Evolutionary conservation across 1,284 basidiomycete species (phyloP), one percentile per base, ranked within the genome.

Genomic region (Ustilago tritici): DNA sequence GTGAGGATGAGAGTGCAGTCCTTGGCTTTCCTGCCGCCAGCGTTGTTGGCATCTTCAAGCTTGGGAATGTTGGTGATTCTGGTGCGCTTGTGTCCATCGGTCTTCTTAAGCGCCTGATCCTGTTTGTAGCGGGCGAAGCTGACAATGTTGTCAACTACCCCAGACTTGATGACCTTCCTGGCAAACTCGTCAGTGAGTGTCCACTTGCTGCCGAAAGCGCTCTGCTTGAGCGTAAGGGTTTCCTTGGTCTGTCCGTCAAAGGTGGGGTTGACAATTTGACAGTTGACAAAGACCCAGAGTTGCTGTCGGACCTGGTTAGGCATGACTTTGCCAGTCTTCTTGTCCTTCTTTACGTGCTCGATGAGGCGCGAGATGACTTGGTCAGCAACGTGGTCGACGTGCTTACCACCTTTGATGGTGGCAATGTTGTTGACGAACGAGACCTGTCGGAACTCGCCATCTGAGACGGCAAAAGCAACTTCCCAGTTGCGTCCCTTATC

Each of bases 231-330:
- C 2, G 95, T 99, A 79, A 99, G 88, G 9, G 92, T 94, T 87
- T 99, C 97, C 88, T 99, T 99, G 55, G 97, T 99, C 88, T 99
- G 97, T 88, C 95, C 95, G 89, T 99, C 96, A 87, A 99, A 99
- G 1, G 95, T 94, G 10, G 97, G 96, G 86, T 99, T 99, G 88
- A 98, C 95, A 76, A 99, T 93, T 75, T 98, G 89, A 28, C 94
- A 92, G 84, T 99, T 99, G 86, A 99, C 93, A 85, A 99, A 99
- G 70, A 99, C 90, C 95, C 95, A 97, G 91, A 99, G 95, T 85
- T 99, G 95, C 85, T 93, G 95, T 89, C 94, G 96, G 88, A 99
- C 92, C 87, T 98, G 95, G 69, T 92, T 91, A 12, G 94, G 90
- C 87, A 98, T 98, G 83, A 99, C 92, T 1, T 92, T 90, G 10